Evolutionary conservation across 495 filamentous ascomycete species (phyloP).

Genomic region (Viridothelium virens): DNA sequence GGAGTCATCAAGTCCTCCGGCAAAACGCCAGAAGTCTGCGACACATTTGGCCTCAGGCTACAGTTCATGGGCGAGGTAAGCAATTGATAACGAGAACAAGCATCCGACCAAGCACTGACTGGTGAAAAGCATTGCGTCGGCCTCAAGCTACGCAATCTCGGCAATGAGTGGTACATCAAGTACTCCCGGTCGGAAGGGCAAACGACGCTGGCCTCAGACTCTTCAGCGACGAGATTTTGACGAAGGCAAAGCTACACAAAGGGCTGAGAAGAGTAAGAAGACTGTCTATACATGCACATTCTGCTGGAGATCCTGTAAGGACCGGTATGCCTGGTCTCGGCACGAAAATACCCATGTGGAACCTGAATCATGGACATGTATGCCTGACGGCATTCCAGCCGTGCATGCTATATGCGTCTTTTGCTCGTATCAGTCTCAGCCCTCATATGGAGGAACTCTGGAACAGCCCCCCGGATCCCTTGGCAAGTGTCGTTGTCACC

Average conservation of each 20-base stretch:
- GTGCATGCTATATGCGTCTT: neutral
- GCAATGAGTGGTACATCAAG: neutral
- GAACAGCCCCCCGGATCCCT: neutral
- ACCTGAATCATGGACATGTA: constrained; percentile 1
- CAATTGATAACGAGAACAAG: neutral
- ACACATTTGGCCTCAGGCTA: neutral
- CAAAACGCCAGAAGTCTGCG: neutral
- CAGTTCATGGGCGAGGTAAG: neutral
- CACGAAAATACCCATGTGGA: neutral
- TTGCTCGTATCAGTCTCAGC: neutral
- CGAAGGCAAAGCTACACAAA: neutral
- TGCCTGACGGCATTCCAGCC: neutral
- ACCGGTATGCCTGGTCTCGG: neutral
- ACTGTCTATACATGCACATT: neutral
- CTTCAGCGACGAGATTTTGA: neutral
- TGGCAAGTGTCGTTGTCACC: neutral
- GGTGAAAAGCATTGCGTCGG: neutral
- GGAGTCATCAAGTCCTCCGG: neutral
- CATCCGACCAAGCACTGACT: neutral
- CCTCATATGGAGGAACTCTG: neutral
- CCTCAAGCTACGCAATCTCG: neutral
- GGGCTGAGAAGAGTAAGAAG: neutral
- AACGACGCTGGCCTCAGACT: neutral
- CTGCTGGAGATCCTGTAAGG: neutral
- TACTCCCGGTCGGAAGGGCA: neutral